phyloP scores from a whole-genome alignment of 2,329 filamentous ascomycete species.

The Incumbomyces lentus region DNA sequence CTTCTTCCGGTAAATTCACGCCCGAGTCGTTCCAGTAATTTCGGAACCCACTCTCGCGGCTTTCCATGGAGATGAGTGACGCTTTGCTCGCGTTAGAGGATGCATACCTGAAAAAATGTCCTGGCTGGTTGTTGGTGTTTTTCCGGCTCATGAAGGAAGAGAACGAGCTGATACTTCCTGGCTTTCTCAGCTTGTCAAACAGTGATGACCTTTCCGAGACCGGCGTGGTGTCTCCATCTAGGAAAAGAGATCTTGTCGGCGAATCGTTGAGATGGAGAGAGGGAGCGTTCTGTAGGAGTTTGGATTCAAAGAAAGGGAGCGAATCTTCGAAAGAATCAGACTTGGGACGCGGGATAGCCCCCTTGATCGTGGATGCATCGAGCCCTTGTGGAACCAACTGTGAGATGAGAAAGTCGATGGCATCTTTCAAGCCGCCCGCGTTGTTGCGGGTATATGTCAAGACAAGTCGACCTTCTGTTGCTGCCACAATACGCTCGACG shows the following conservation, averaged over 20 bases:
- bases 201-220: constrained; percentile 69
- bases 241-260: constrained; percentile 74
- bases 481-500: constrained; percentile 34
- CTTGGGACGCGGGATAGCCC: constrained; percentile 93
- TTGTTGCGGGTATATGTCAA: constrained; percentile 94
- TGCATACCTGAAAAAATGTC: constrained; percentile 83
- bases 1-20: constrained; percentile 85
- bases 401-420: constrained; percentile 84
- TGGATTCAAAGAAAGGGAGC: constrained; percentile 91
- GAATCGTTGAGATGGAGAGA: constrained; percentile 73
- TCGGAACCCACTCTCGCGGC: constrained; percentile 84
- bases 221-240: constrained; percentile 47
- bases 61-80: constrained; percentile 91
- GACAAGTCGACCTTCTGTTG: constrained; percentile 46
- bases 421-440: constrained; percentile 85
- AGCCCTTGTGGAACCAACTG: constrained; percentile 79
- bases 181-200: constrained; percentile 88
- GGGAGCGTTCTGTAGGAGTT: constrained; percentile 86
- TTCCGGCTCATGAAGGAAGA: constrained; percentile 95
- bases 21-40: constrained; percentile 98
- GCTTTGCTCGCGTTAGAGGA: constrained; percentile 86
- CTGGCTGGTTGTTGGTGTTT: constrained; percentile 79
- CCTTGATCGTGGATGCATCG: constrained; percentile 78
- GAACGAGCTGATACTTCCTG: constrained; percentile 86
- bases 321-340: constrained; percentile 98